Conservation (phyloP, 2,329 filamentous ascomycete genomes). For the Penicillium sp. region DNA sequence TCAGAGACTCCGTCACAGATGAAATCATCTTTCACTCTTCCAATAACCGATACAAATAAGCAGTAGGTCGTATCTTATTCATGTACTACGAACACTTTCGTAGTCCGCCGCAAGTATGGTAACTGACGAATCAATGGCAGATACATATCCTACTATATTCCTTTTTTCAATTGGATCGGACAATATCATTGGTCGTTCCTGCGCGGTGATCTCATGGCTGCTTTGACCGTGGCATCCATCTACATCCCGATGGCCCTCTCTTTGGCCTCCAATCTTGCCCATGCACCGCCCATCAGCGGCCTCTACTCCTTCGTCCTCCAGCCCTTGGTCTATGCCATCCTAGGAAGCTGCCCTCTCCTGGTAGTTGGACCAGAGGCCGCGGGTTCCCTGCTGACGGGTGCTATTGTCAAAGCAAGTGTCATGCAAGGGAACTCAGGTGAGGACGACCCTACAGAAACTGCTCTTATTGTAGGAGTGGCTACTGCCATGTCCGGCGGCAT, state of each 20-base stretch:
- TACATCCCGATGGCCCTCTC: slow-evolving; percentile 97
- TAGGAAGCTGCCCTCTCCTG: slow-evolving; percentile 91
- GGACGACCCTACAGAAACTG: slow-evolving; percentile 69
- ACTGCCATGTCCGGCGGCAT: slow-evolving; percentile 84
- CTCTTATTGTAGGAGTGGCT: slow-evolving; percentile 80
- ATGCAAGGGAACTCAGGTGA: slow-evolving; percentile 64
- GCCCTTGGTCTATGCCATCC: slow-evolving; percentile 82
- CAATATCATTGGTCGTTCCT: slow-evolving; percentile 83
- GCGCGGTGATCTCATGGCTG: slow-evolving; percentile 80
- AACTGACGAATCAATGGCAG: slow-evolving; percentile 42
- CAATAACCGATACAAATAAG: slow-evolving; percentile 67
- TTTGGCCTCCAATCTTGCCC: slow-evolving; percentile 85
- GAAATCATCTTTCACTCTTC: slow-evolving; percentile 68
- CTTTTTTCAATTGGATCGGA: slow-evolving; percentile 82
- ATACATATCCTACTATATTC: slow-evolving; percentile 91
- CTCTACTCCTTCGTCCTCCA: slow-evolving; percentile 93
- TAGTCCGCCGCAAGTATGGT: neutral
- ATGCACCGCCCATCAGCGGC: slow-evolving; percentile 89
- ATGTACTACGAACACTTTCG: neutral
- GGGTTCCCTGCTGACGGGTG: slow-evolving; percentile 84
- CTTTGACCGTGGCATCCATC: slow-evolving; percentile 95
- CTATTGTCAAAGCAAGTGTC: slow-evolving; percentile 76
- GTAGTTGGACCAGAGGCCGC: slow-evolving; percentile 93
- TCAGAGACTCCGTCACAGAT: slow-evolving; percentile 69
- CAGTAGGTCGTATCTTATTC: slow-evolving; percentile 58